Evolutionary conservation across 1,284 basidiomycete species (phyloP).

Genomic region (Rhodotorula sp.): DNA sequence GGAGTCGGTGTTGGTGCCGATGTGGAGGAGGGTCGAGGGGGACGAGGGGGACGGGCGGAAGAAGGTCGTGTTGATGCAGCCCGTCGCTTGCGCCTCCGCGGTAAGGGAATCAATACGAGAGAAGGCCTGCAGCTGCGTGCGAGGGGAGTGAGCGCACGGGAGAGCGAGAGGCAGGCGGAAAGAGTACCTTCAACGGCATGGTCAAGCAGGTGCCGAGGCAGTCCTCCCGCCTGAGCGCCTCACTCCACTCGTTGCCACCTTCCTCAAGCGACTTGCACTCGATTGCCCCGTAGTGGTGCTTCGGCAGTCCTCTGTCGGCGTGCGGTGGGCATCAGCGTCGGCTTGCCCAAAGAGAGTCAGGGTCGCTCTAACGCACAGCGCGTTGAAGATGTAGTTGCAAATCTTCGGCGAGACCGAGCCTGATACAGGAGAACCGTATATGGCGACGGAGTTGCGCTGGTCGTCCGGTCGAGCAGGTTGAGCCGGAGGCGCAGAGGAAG

Average conservation of each 20-base stretch:
- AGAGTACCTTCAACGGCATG: constrained; percentile 10
- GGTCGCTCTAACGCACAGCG: neutral
- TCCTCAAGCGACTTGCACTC: neutral
- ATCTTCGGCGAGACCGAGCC: neutral
- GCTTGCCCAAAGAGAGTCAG: too few species aligned
- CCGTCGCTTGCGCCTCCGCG: neutral
- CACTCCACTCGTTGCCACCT: neutral
- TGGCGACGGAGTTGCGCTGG: neutral
- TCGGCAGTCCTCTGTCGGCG: neutral
- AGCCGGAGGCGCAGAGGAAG: neutral
- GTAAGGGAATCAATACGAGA: neutral
- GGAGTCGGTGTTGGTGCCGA: constrained; percentile 7
- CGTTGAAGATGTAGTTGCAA: neutral
- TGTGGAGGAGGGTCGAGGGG: neutral
- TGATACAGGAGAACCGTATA: neutral
- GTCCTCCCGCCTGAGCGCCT: neutral
- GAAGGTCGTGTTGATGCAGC: constrained; percentile 16
- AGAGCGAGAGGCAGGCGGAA: too few species aligned
- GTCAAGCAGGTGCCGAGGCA: constrained; percentile 12
- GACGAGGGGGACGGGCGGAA: neutral
- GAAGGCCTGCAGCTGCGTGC: neutral
- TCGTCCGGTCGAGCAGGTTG: neutral
- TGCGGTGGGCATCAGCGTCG: neutral
- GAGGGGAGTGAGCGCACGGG: neutral
- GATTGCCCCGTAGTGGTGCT: neutral